Evolutionary conservation across 2,329 filamentous ascomycete genomes (phyloP), one percentile per base, ranked within the genome.

Genomic region (Leptographium procerum): DNA sequence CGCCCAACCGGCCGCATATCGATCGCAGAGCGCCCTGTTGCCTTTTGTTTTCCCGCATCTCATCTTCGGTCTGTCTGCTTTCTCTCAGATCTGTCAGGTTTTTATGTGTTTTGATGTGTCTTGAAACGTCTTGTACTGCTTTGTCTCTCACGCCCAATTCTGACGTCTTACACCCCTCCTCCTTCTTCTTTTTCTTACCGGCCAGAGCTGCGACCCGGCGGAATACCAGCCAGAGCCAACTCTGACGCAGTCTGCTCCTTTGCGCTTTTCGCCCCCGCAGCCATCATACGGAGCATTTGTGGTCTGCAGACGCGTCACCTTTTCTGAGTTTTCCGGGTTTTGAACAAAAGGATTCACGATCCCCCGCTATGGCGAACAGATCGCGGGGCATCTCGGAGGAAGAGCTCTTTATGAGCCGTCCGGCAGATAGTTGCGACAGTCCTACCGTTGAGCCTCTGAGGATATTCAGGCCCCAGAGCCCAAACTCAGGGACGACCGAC

Each of bases 371-470:
- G 67, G 81, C 79, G 72, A 75, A 78, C 64, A 74, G 77, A 61
- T 75, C 73, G 64, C 83, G 86, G 68, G 86, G 86, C 66, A 77
- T 86, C 65, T 82, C 86, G 29, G 87, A 90, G 33, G 86, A 91
- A 72, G 89, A 92, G 78, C 86, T 95, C 76, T 92, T 95, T 75
- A 81, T 95, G 72, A 81, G 72, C 69, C 79, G 76, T 58, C 74
- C 75, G 10, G 62, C 67, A 10, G 71, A 73, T 13, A 77, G 80
- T 52, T 71, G 74, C 68, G 84, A 90, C 66, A 90, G 88, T 66
- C 88, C 90, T 59, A 89, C 88, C 22, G 82, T 95, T 65, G 88
- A 88, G 66, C 91, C 91, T 61, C 73, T 96, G 72, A 84, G 89
- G 67, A 95, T 95, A 70, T 86, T 86, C 75, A 95, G 95, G 72